Percentiles rank a stretch among this genome's conserved stretches.
These are phyloP conservation scores for Apiotrichum montevideense DNA, from an alignment of 1,284 basidiomycete genomes.

Conservation along the genomic window DNA sequence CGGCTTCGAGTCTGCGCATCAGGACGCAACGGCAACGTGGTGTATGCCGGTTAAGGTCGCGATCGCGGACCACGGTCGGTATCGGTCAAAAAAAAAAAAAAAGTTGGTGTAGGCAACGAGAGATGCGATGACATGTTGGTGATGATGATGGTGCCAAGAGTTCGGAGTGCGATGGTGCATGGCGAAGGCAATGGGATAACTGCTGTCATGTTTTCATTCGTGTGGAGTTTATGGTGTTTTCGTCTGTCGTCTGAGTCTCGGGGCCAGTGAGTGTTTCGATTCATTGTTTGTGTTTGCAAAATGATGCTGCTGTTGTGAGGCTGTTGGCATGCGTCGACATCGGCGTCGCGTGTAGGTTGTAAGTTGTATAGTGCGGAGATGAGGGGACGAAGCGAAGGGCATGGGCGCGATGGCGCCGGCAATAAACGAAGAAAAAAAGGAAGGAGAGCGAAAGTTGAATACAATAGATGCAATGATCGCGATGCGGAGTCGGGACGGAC, in stretches of 20 bases:
- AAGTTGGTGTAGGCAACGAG: too few species aligned
- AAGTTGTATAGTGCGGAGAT: neutral
- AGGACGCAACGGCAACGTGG: too few species aligned
- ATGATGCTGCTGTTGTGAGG: neutral
- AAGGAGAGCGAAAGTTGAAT: neutral
- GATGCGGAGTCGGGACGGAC: neutral
- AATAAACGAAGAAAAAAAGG: neutral
- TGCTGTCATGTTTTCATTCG: neutral
- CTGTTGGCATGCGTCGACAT: neutral
- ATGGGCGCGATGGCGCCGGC: too few species aligned
- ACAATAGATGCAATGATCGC: constrained; percentile 2
- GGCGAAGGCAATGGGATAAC: neutral
- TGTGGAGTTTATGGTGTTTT: neutral
- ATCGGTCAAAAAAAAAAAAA: neutral
- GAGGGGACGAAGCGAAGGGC: too few species aligned
- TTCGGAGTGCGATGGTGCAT: neutral
- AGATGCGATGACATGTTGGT: too few species aligned
- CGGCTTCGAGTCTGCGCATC: neutral
- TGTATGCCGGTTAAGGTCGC: neutral
- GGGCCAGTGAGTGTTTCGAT: neutral
- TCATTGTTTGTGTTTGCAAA: neutral
- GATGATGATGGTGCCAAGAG: too few species aligned
- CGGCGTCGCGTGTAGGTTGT: neutral
- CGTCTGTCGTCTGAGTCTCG: neutral
- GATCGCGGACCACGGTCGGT: neutral